Evolutionary conservation across 2,329 filamentous ascomycete genomes (phyloP).

Genomic region (Alternaria alternata): DNA sequence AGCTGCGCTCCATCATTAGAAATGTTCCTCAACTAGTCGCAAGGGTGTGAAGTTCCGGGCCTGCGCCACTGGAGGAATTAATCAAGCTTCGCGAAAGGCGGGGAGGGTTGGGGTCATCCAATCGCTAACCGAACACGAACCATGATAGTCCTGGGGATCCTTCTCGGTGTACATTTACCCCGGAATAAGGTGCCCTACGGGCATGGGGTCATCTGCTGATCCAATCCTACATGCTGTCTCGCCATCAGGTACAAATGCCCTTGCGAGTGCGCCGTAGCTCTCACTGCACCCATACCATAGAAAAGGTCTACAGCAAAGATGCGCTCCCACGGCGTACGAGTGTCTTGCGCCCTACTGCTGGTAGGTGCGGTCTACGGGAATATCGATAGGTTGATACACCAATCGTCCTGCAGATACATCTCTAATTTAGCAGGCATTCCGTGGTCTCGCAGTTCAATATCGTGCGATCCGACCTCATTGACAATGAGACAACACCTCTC

Average conservation of each 20-base stretch:
- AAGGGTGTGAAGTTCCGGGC: neutral
- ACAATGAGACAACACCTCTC: slow-evolving; percentile 59
- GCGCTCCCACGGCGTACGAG: neutral
- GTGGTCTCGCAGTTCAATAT: slow-evolving; percentile 34
- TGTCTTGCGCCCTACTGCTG: slow-evolving; percentile 4
- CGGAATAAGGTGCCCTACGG: slow-evolving; percentile 8
- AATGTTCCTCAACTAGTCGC: no score
- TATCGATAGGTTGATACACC: slow-evolving; percentile 24
- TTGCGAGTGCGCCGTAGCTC: neutral
- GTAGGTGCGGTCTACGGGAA: slow-evolving; percentile 3
- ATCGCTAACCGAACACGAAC: slow-evolving; percentile 8
- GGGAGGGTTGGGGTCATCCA: neutral
- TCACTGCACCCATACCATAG: neutral
- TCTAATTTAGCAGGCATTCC: slow-evolving; percentile 16
- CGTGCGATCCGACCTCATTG: slow-evolving; percentile 26
- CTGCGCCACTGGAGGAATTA: neutral
- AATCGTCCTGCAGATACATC: neutral
- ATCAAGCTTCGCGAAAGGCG: slow-evolving; percentile 5
- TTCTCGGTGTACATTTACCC: slow-evolving; percentile 27
- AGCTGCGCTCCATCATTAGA: no score
- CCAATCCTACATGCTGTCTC: neutral
- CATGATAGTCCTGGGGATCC: slow-evolving; percentile 7
- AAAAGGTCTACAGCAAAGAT: neutral
- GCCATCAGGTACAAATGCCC: neutral
- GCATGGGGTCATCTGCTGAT: neutral